These are phyloP conservation scores for Ophiostoma australiae DNA, from an alignment of 2,329 filamentous ascomycete genomes.

Conservation along the genomic window DNA sequence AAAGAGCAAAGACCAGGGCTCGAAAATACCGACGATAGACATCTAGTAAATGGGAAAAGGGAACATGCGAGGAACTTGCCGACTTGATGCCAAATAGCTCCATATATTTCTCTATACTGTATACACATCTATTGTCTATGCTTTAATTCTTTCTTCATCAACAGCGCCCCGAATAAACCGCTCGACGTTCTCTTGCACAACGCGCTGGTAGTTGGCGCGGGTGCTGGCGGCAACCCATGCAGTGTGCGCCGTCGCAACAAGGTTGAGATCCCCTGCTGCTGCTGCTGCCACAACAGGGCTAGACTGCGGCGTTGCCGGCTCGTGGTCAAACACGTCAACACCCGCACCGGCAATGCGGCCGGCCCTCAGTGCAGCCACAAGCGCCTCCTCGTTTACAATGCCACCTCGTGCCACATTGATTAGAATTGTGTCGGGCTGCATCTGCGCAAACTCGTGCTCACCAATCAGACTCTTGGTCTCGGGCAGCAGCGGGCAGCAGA, in stretches of 20 bases:
- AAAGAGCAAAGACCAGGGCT: not conserved
- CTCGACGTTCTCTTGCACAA: slow-evolving; percentile 26
- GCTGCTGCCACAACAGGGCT: slow-evolving; percentile 26
- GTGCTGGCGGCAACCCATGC: slow-evolving; percentile 28
- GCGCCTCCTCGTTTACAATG: slow-evolving; percentile 35
- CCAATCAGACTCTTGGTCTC: slow-evolving; percentile 32
- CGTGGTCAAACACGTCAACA: slow-evolving; percentile 36
- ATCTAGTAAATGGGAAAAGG: not conserved
- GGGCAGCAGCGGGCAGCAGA: slow-evolving; percentile 35
- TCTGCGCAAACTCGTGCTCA: slow-evolving; percentile 25
- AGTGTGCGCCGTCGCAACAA: slow-evolving; percentile 27
- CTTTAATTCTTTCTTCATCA: slow-evolving; percentile 19
- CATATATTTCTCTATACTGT: not conserved
- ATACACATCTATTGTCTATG: slow-evolving; percentile 1
- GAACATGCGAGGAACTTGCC: not conserved
- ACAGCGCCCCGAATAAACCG: slow-evolving; percentile 22
- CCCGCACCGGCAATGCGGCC: slow-evolving; percentile 35
- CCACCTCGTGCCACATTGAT: slow-evolving; percentile 37
- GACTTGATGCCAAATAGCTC: not conserved
- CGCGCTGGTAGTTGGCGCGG: slow-evolving; percentile 26
- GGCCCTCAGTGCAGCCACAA: slow-evolving; percentile 34
- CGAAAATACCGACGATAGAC: not conserved
- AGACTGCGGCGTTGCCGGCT: slow-evolving; percentile 31
- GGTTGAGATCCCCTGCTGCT: slow-evolving; percentile 24
- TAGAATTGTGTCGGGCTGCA: slow-evolving; percentile 31